Base-by-base conservation (phyloP, 2,329 filamentous ascomycete species). In the Calonectria pteridis region DNA sequence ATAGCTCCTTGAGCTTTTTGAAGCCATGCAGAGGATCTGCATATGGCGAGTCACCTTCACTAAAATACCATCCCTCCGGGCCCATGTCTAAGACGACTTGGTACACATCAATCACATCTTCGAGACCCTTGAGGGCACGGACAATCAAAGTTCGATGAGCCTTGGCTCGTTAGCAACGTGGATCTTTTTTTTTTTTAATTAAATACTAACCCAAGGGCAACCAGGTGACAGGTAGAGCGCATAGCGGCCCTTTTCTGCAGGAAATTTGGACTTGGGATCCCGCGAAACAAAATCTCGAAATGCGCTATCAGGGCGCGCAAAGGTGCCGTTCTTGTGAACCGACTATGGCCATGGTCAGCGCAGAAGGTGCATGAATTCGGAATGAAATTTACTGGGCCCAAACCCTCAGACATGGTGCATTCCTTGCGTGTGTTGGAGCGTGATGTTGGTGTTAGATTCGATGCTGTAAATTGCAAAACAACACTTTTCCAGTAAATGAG, bases 111-210 rank as follows among this genome's bases (percentile, higher is more conserved):
- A 96, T 89, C 74, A 94, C 87, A 65, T 93, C 89, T 72, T 95
- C 93, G 0, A 96, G 88, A 0, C 93, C 93, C 83, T 96, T 96
- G 69, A 96, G 86, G 68, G 91, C 89, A 62, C 94, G 90, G 1
- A 93, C 91, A 75, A 96, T 94, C 75, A 95, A 85, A 1, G 93
- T 93, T 63, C 94, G 89, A 81, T 95, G 94, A 16, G 94, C 93
- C 92, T 85, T 18, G 9, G 16, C n/a, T 4, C 43, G n/a, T 76
- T 10, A 50, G 71, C 9, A 31, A 29, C 20, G 5, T 20, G 14
- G 11, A 1, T 6, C 23, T 5, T 2, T 31, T 16, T 6, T n/a
- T 0, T 1, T 3, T 0, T 28, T 4, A 33, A 23, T 6, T 5
- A 14, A 20, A 11, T 4, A 40, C 80, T n/a, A 53, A 91, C 91